phyloP scores from a whole-genome alignment of 1,284 basidiomycete genomes.

The Sanghuangporus sanghuang region DNA sequence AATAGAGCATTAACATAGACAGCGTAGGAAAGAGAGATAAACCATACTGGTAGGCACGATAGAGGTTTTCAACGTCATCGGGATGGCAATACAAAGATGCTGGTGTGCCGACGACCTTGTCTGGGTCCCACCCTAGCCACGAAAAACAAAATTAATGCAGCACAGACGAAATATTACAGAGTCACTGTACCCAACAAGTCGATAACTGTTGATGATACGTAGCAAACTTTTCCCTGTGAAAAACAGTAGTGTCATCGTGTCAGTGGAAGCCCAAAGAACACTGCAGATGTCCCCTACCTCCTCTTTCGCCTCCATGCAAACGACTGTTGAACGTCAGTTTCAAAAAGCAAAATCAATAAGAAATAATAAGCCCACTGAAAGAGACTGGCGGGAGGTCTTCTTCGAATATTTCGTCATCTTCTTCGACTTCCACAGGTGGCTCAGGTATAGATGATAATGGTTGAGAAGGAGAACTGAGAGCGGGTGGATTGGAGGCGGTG shows the following conservation, averaged over 20 bases:
- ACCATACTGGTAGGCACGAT: constrained; percentile 59
- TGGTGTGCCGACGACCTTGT: constrained; percentile 59
- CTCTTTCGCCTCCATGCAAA: constrained; percentile 70
- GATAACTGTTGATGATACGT: constrained; percentile 56
- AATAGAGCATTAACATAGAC: constrained; percentile 9
- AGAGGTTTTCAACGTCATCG: constrained; percentile 62
- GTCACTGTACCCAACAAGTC: constrained; percentile 57
- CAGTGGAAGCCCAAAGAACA: background rate
- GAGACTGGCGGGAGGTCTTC: constrained; percentile 9
- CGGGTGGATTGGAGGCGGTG: background rate
- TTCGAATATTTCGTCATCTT: background rate
- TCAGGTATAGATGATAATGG: background rate
- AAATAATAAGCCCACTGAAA: constrained; percentile 12
- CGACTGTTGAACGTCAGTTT: constrained; percentile 22
- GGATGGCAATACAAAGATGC: constrained; percentile 71
- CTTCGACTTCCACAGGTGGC: background rate
- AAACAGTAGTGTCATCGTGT: background rate
- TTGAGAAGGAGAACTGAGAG: background rate
- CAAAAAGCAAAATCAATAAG: background rate
- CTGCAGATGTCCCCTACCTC: constrained; percentile 36
- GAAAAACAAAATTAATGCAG: background rate
- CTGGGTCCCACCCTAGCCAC: constrained; percentile 58
- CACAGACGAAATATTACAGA: background rate
- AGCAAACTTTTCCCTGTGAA: constrained; percentile 4
- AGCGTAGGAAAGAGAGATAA: background rate